phyloP scores from a whole-genome alignment of 2,329 filamentous ascomycete species.

The Cladophialophora chaetospira region DNA sequence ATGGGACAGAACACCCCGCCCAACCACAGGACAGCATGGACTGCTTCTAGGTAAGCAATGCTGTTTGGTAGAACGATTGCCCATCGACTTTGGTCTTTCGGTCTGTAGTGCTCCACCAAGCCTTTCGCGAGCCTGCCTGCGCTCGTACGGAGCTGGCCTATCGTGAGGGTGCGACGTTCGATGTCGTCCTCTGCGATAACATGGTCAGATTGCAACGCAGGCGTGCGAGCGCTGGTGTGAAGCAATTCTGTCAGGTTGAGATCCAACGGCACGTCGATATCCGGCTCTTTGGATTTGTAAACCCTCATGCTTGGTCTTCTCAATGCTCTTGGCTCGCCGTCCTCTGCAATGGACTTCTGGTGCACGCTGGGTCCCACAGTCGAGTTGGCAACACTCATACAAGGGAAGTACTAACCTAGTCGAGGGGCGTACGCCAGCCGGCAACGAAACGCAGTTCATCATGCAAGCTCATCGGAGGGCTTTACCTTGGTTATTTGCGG shows the following conservation, averaged over 20 bases:
- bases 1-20: slow-evolving; percentile 16
- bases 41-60: slow-evolving; percentile 48
- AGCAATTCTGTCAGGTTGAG: slow-evolving; percentile 50
- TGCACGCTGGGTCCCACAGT: too few relatives aligned
- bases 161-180: slow-evolving; percentile 47
- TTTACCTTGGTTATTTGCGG: too few relatives aligned
- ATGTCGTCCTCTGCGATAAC: slow-evolving; percentile 48
- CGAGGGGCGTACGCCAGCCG: too few relatives aligned
- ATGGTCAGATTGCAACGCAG: slow-evolving; percentile 39
- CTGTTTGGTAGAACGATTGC: slow-evolving; percentile 50
- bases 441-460: too few relatives aligned
- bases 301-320: slow-evolving; percentile 2
- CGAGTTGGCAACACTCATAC: too few relatives aligned
- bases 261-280: slow-evolving; percentile 39
- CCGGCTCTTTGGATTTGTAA: slow-evolving; percentile 11
- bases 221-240: slow-evolving; percentile 40
- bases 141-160: slow-evolving; percentile 46
- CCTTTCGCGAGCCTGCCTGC: slow-evolving; percentile 48
- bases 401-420: too few relatives aligned
- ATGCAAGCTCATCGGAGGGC: too few relatives aligned
- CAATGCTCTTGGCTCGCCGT: neutral
- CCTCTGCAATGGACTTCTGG: too few relatives aligned
- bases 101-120: slow-evolving; percentile 40
- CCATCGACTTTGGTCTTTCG: slow-evolving; percentile 41
- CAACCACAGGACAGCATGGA: slow-evolving; percentile 16